Base-by-base conservation (phyloP, 805 yeast species). In the Hanseniaspora clermontiae region DNA sequence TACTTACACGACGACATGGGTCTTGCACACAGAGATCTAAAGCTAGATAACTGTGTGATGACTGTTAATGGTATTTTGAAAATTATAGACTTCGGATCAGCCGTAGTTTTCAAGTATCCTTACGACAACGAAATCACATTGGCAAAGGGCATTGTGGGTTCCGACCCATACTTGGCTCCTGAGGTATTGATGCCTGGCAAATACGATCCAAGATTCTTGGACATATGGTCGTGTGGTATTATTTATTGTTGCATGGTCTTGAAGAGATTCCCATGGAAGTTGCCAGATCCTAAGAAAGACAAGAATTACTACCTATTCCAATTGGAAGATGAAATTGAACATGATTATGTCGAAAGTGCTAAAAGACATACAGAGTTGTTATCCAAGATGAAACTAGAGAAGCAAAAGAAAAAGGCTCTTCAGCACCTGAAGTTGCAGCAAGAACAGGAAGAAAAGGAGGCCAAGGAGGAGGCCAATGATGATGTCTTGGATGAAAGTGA, bases 181-280 rank as follows among this genome's bases (percentile, higher is more conserved):
- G 95, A 86, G 68, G 90, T 84, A 17, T 72, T 83, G 54, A 66
- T 73, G 2, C 71, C 77, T 2, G 66, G 66, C 46, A 76, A 76
- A 34, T 86, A 84, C 65, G 88, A 86, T 66, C 90, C 95, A 11
- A 82, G 81, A 65, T 79, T 79, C 39, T 89, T 84, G 32, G 95
- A 86, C 69, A 77, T 86, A 36, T 86, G 95, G 95, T 84, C 93
- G 6, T 74, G 84, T 49, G 95, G 87, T 20, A 86, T 86, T 38
- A 86, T 86, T 31, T 86, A 82, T 65, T 86, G 95, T 69, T 86
- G 95, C 70, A 85, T 86, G 91, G 83, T 87, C 61, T 72, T 86
- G 59, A 82, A 85, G 69, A 77, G 90, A 65, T 86, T 86, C 66
- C 95, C 95, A 2, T 86, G 95, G 95, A 86, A 85, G 66, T 85